phyloP scores from a whole-genome alignment of 495 filamentous ascomycete genomes.

The Neurospora sp. region DNA sequence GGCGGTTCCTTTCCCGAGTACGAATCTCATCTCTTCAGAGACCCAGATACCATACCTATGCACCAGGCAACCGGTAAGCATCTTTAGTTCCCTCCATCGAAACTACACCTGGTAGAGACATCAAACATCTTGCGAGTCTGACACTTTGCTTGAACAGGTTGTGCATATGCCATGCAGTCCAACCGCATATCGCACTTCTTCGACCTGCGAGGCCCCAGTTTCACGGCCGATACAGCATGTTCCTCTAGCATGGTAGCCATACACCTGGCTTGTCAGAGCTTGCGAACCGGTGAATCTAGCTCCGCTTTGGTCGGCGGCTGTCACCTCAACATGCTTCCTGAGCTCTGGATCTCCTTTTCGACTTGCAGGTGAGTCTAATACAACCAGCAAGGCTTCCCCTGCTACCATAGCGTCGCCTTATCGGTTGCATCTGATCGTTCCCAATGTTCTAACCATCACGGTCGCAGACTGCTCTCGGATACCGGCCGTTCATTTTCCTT shows the following conservation, averaged over 20 bases:
- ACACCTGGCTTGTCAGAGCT: conserved; percentile 69
- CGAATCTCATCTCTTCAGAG: conserved; percentile 67
- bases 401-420: conserved; percentile 42
- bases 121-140: neutral
- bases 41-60: conserved; percentile 54
- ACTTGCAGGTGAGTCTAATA: conserved; percentile 18
- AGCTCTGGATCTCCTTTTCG: conserved; percentile 43
- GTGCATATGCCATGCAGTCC: conserved; percentile 42
- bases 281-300: conserved; percentile 47
- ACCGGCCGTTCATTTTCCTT: conserved; percentile 53
- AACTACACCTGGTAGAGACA: neutral
- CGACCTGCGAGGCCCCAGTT: conserved; percentile 48
- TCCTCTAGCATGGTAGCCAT: conserved; percentile 60
- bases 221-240: conserved; percentile 81
- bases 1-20: conserved; percentile 82
- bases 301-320: conserved; percentile 48
- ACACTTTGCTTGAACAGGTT: conserved; percentile 23
- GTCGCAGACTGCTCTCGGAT: conserved; percentile 49
- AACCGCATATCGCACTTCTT: conserved; percentile 56
- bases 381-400: conserved; percentile 16
- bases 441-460: conserved; percentile 16
- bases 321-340: conserved; percentile 47
- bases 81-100: neutral
- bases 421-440: conserved; percentile 33
- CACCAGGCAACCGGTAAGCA: conserved; percentile 35